Base-by-base conservation (phyloP, 2,329 filamentous ascomycete genomes). In the Pseudogymnoascus sp. region DNA sequence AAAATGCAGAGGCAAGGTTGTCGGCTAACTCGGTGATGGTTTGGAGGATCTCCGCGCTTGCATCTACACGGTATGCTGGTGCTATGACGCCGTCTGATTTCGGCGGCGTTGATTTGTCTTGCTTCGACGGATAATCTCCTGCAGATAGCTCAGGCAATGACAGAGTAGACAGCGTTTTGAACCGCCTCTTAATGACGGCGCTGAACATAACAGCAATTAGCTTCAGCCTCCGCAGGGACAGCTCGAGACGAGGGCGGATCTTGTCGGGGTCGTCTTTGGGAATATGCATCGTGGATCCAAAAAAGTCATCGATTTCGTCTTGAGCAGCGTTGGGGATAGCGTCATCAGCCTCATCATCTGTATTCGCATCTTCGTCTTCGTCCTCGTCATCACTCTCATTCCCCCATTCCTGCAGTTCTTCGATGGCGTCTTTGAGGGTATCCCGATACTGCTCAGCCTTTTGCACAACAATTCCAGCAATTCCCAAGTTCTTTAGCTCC, bases 361-460 rank as follows among this genome's bases (percentile, higher is more conserved):
- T 79, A 0, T 80, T 71, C 12, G 80, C 78, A 62, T 71, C 75
- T 59, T 77, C 79, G 0, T 81, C 73, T 21, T 82, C 78, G 1
- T 85, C 85, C 0, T 85, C 85, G 2, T 84, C 82, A 0, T 82
- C 80, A 8, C 84, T 82, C 68, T 91, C 88, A 1, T 91, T 88
- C 18, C 87, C 85, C 91, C 92, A 97, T 68, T 93, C 90, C 72
- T 91, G 90, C 66, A 97, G 74, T 75, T 97, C 93, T 65, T 89
- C 84, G 67, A 95, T 83, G 0, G 91, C 88, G 76, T 97, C 93
- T 68, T 89, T 84, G 25, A 97, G 77, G 2, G 88, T 83, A 62
- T 89, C 89, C 40, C 85, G 79, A 74, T 87, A 90, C 72, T 92
- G 81, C 67, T 90, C 84, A 1, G 87, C 87, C 71, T 88, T 92